A percentile compares a stretch with the other conserved stretches of the same genome.
Conservation (phyloP, 148 eudicot genomes). For the Pharnaceum exiguum region DNA sequence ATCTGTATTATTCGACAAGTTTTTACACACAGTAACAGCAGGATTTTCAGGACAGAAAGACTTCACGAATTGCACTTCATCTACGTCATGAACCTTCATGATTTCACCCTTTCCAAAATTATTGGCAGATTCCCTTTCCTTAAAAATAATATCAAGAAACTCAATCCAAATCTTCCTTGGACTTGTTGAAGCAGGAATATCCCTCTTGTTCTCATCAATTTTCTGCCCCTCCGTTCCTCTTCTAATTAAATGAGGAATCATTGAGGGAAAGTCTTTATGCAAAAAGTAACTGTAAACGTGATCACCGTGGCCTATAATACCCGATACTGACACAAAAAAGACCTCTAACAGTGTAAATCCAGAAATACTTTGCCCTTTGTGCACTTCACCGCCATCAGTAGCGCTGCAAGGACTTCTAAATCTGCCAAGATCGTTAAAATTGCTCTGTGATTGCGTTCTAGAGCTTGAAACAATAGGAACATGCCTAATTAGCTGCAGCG, state of each 20-base stretch:
- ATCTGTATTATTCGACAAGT: slow-evolving; percentile 45
- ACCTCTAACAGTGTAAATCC: slow-evolving; percentile 75
- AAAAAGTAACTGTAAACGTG: slow-evolving; percentile 55
- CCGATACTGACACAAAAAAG: slow-evolving; percentile 74
- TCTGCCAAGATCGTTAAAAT: slow-evolving; percentile 19
- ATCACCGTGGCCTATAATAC: slow-evolving; percentile 85
- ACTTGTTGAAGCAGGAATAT: slow-evolving; percentile 21
- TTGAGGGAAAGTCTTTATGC: slow-evolving; percentile 39
- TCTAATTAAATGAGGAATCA: slow-evolving; percentile 25
- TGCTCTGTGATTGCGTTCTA: slow-evolving; percentile 22
- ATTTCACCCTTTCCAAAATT: slow-evolving; percentile 23
- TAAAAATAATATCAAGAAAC: slow-evolving; percentile 44
- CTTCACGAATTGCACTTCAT: slow-evolving; percentile 27
- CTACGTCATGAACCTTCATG: slow-evolving; percentile 9
- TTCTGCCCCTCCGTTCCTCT: slow-evolving; percentile 19
- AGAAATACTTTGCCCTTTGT: slow-evolving; percentile 23
- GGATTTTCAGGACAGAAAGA: slow-evolving; percentile 72
- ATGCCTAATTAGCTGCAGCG: slow-evolving; percentile 82
- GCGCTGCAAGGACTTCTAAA: slow-evolving; percentile 7
- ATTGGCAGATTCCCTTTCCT: slow-evolving; percentile 29
- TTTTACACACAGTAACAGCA: slow-evolving; percentile 55
- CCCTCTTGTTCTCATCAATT: slow-evolving; percentile 17
- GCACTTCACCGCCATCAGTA: slow-evolving; percentile 14
- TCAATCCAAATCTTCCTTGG: slow-evolving; percentile 54
- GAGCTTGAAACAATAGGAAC: slow-evolving; percentile 39